Evolutionary conservation across 306 rosid genomes (phyloP), one percentile per base, ranked within the genome.

Genomic region (Sesbania bispinosa): DNA sequence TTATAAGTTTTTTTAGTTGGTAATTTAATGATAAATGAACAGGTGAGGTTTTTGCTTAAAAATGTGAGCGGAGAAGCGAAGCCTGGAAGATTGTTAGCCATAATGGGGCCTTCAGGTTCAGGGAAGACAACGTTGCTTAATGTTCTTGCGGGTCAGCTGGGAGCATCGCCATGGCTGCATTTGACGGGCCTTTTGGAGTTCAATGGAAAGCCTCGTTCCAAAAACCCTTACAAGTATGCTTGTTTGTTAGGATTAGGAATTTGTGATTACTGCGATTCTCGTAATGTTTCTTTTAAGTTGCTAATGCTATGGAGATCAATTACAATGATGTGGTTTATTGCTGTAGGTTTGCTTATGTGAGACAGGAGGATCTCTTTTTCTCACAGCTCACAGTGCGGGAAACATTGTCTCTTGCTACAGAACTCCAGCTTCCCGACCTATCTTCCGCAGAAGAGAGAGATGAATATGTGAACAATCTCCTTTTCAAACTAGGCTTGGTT

Each of bases 101-200:
- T 94, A 46, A 87, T 94, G 97, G 98, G 98, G 38, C 98, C 98
- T n/a, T 94, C 97, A 7, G 98, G 97, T 45, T 90, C 98, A 5
- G 98, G 98, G 74, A 94, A 94, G 85, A 94, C 98, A 63, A 89
- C 96, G 10, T 67, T 94, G 89, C 92, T 94, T 6, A 89, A 90
- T 73, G 83, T 90, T 78, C 90, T 94, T 18, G 92, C 95, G 0
- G 94, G 96, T 70, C 96, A 88, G 88, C 85, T 89, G 26, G 53
- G 79, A 18, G 96, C 97, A 19, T 89, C 95, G 4, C 68, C 87
- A 4, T 65, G 86, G 54, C 69, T 89, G 66, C 88, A 80, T 75
- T 81, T 94, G 78, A 83, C 86, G 7, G 98, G 98, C 15, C 45
- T 84, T 57, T 68, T 94, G 84, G 97, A 88, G 85, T 77, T 87